Evolutionary conservation across 2,329 filamentous ascomycete genomes (phyloP).

Genomic region (Penicillium frequentans): DNA sequence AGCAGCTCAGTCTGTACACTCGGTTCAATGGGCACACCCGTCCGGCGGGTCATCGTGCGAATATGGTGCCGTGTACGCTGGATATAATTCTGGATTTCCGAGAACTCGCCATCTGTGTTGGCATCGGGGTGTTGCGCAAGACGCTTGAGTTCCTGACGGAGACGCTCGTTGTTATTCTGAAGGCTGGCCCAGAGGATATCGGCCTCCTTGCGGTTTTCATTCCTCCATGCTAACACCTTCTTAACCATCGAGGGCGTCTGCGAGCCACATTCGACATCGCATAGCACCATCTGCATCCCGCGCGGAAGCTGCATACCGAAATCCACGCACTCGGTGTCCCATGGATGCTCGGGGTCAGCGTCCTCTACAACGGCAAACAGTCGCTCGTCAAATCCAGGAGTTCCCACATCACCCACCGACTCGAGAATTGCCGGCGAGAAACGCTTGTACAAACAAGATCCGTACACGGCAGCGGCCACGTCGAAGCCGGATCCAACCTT

Average conservation of each 20-base stretch:
- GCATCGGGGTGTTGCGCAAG: constrained; percentile 48
- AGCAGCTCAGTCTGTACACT: constrained; percentile 79
- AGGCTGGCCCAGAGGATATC: constrained; percentile 71
- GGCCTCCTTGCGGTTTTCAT: constrained; percentile 63
- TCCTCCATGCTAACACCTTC: constrained; percentile 80
- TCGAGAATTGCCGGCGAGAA: constrained; percentile 79
- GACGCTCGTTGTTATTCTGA: constrained; percentile 69
- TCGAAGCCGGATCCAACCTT: constrained; percentile 97
- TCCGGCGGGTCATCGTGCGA: constrained; percentile 70
- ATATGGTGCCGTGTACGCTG: constrained; percentile 60
- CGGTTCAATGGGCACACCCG: constrained; percentile 86
- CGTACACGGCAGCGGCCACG: constrained; percentile 88
- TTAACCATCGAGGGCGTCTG: constrained; percentile 96
- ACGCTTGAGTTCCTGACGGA: constrained; percentile 64
- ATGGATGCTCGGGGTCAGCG: constrained; percentile 50
- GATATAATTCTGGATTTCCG: constrained; percentile 55
- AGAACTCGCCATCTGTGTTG: constrained; percentile 47
- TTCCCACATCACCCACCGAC: constrained; percentile 65
- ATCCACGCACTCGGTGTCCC: constrained; percentile 78
- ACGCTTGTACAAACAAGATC: constrained; percentile 85
- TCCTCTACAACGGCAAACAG: constrained; percentile 69
- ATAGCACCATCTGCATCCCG: constrained; percentile 82
- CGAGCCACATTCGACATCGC: constrained; percentile 91
- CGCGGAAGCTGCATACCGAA: constrained; percentile 68
- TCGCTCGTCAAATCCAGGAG: constrained; percentile 64